A percentile compares a stretch with the other conserved stretches of the same genome.
These are phyloP conservation scores for Ogataea methanolica DNA, from an alignment of 805 yeast genomes.

Conservation along the genomic window DNA sequence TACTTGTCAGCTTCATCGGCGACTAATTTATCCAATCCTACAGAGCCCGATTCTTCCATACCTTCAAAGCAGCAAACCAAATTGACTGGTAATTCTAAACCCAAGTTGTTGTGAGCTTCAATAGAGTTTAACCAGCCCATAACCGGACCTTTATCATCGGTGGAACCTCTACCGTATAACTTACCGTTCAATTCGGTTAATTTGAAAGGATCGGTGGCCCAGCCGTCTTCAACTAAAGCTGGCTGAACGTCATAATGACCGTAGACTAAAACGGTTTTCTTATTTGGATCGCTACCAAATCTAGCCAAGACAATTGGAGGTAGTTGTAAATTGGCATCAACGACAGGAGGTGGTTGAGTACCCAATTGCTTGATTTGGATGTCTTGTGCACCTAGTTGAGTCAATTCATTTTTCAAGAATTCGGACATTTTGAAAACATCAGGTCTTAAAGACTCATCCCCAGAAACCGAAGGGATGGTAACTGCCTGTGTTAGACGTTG, in stretches of 20 bases:
- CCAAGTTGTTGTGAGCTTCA: slow-evolving; percentile 83
- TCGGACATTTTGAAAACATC: slow-evolving; percentile 87
- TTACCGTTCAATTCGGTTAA: slow-evolving; percentile 65
- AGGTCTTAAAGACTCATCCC: slow-evolving; percentile 85
- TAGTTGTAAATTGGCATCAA: slow-evolving; percentile 57
- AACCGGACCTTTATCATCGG: slow-evolving; percentile 98
- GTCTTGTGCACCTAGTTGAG: slow-evolving; percentile 71
- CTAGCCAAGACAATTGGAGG: slow-evolving; percentile 96
- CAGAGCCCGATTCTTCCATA: slow-evolving; percentile 97
- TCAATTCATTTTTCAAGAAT: slow-evolving; percentile 68
- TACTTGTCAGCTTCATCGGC: slow-evolving; percentile 71
- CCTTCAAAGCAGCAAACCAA: slow-evolving; percentile 93
- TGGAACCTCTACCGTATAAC: slow-evolving; percentile 88
- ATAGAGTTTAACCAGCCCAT: slow-evolving; percentile 93
- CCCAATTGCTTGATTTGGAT: slow-evolving; percentile 82
- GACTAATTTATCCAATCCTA: slow-evolving; percentile 83
- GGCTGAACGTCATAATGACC: slow-evolving; percentile 99
- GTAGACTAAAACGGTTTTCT: slow-evolving; percentile 86
- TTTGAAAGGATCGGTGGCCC: slow-evolving; percentile 89
- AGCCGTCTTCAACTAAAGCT: slow-evolving; percentile 86
- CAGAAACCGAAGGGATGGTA: slow-evolving; percentile 90
- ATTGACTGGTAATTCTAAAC: slow-evolving; percentile 89
- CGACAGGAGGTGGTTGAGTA: slow-evolving; percentile 87
- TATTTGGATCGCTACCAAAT: slow-evolving; percentile 73
- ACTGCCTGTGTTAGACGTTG: slow-evolving; percentile 77